These are phyloP conservation scores for Fragilaria crotonensis DNA, from an alignment of 108 stramenopile genomes.

Conservation along the genomic window DNA sequence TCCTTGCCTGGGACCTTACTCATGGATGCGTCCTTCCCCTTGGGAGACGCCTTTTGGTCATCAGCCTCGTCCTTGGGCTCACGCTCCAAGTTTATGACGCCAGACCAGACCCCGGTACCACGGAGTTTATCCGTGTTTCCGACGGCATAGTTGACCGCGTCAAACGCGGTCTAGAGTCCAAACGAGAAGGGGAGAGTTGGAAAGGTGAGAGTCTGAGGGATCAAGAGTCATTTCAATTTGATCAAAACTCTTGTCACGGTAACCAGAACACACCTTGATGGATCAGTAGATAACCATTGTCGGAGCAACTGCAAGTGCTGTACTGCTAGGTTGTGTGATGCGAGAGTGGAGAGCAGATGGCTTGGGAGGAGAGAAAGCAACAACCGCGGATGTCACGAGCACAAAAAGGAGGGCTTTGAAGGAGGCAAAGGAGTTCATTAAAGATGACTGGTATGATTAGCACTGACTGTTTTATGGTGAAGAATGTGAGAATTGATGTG, in stretches of 20 bases:
- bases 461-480: no score
- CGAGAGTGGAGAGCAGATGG: neutral
- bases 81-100: slow-evolving; percentile 45
- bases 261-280: slow-evolving; percentile 48
- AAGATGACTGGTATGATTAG: no score
- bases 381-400: slow-evolving; percentile 12
- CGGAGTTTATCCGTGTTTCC: slow-evolving; percentile 71
- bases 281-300: slow-evolving; percentile 87
- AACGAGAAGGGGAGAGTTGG: neutral
- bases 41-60: no score
- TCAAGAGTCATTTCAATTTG: no score
- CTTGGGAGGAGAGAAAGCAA: slow-evolving; percentile 18
- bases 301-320: slow-evolving; percentile 46
- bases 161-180: slow-evolving; percentile 42
- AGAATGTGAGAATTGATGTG: no score
- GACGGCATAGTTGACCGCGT: slow-evolving; percentile 57
- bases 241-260: neutral
- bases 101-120: slow-evolving; percentile 72
- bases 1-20: no score
- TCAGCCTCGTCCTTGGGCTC: slow-evolving; percentile 42
- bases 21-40: no score
- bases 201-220: neutral
- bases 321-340: slow-evolving; percentile 10
- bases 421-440: neutral
- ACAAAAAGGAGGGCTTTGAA: slow-evolving; percentile 1